phyloP scores from a whole-genome alignment of 1,284 basidiomycete species.

The Cryptococcus neoformans region DNA sequence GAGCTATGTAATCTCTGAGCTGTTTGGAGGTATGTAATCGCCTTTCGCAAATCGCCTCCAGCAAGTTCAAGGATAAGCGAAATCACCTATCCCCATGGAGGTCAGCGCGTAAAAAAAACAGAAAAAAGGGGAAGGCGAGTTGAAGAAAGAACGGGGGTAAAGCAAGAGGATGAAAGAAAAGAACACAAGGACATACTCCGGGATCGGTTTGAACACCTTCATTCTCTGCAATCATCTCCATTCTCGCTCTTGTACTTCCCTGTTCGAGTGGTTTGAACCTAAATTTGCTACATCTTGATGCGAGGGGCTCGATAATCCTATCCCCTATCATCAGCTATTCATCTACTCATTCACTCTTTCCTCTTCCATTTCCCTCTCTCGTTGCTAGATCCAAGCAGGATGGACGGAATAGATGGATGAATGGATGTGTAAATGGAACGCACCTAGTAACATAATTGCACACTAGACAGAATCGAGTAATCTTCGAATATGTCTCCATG shows the following conservation, averaged over 20 bases:
- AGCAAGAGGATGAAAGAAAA: background rate
- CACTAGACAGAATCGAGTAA: conserved; percentile 96
- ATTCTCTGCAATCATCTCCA: conserved; percentile 70
- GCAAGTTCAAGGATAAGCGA: conserved; percentile 56
- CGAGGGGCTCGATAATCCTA: conserved; percentile 97
- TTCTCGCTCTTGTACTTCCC: conserved; percentile 67
- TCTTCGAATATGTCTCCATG: conserved; percentile 97
- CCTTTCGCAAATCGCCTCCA: conserved; percentile 89
- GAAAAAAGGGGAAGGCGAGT: too few relatives aligned
- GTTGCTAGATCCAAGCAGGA: background rate
- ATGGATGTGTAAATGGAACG: conserved; percentile 23
- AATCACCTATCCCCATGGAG: conserved; percentile 30
- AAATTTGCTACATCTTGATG: conserved; percentile 99
- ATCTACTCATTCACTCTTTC: background rate
- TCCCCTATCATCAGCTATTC: background rate
- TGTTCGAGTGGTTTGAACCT: conserved; percentile 91
- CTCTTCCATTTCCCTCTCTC: background rate
- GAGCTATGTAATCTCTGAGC: conserved; percentile 79
- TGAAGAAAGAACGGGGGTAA: background rate
- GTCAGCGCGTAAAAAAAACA: too few relatives aligned
- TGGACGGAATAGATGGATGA: background rate
- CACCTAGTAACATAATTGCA: conserved; percentile 99
- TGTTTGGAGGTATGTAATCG: conserved; percentile 98
- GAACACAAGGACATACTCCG: conserved; percentile 39
- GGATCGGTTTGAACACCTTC: conserved; percentile 55